Conservation (phyloP, 208 protist genomes). For the Crithidia sp. region DNA sequence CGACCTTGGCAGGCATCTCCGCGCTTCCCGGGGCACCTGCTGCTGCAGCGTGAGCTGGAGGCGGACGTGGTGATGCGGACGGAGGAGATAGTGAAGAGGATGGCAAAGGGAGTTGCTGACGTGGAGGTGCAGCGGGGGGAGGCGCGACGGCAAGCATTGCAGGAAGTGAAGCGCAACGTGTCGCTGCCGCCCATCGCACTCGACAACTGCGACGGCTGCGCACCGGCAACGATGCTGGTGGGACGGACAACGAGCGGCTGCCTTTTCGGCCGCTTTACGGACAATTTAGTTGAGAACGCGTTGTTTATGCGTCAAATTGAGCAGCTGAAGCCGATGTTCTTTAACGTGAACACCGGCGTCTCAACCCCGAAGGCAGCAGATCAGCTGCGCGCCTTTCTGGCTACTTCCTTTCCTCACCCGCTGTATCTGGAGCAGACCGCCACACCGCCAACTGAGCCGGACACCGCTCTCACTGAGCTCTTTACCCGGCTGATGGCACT, state of each 20-base stretch:
- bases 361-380: conserved; percentile 5
- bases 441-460: background rate
- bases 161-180: conserved; percentile 1
- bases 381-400: conserved; percentile 36
- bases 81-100: background rate
- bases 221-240: conserved; percentile 35
- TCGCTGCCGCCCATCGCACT: conserved; percentile 10
- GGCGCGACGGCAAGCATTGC: background rate
- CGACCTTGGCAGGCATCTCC: conserved; percentile 64
- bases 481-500: conserved; percentile 55
- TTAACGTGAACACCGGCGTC: conserved; percentile 49
- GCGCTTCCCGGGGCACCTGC: conserved; percentile 46
- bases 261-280: conserved; percentile 38
- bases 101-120: background rate
- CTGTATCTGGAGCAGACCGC: conserved; percentile 28
- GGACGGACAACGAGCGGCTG: conserved; percentile 12
- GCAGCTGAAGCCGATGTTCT: conserved; percentile 34
- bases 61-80: background rate
- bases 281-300: conserved; percentile 27
- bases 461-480: conserved; percentile 2
- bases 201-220: conserved; percentile 66
- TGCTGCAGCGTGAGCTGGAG: conserved; percentile 18
- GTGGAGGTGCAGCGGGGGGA: background rate
- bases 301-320: conserved; percentile 17
- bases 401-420: conserved; percentile 23